Percentiles rank a stretch among this genome's conserved stretches.
phyloP scores from a whole-genome alignment of 441 rosid genomes.

The Geranium incanum region DNA sequence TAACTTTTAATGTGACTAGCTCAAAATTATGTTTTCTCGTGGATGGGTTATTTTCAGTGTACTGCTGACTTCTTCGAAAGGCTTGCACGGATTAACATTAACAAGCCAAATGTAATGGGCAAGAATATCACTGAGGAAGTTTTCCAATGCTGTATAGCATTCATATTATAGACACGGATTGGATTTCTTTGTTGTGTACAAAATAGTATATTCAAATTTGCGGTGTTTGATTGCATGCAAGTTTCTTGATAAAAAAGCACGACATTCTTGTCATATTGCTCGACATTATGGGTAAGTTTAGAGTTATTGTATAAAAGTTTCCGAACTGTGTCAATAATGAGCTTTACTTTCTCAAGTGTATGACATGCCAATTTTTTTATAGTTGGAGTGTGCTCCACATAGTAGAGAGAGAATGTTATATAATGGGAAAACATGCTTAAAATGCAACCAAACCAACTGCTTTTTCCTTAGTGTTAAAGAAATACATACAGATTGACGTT shows the following conservation, averaged over 20 bases:
- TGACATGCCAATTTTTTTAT: not conserved
- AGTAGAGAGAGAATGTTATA: not conserved
- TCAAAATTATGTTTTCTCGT: not conserved
- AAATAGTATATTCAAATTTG: not conserved
- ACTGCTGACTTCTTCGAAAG: not conserved
- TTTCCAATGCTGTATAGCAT: not conserved
- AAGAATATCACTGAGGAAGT: not conserved
- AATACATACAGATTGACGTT: not conserved
- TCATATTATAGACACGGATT: not conserved
- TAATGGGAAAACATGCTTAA: not conserved
- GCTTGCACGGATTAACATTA: not conserved
- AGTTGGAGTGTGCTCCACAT: not conserved
- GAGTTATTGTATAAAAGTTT: not conserved
- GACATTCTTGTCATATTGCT: too few species aligned
- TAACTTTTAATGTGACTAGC: not conserved
- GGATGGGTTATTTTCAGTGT: not conserved
- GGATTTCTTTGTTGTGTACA: not conserved
- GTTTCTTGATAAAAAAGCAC: not conserved
- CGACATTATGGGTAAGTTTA: not conserved
- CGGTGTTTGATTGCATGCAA: not conserved
- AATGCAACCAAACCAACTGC: not conserved
- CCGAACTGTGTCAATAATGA: not conserved
- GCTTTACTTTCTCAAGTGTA: not conserved
- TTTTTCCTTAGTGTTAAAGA: not conserved
- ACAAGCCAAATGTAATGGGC: not conserved